Conservation (phyloP, 306 rosid species). For the Trichosanthes cucumerina region DNA sequence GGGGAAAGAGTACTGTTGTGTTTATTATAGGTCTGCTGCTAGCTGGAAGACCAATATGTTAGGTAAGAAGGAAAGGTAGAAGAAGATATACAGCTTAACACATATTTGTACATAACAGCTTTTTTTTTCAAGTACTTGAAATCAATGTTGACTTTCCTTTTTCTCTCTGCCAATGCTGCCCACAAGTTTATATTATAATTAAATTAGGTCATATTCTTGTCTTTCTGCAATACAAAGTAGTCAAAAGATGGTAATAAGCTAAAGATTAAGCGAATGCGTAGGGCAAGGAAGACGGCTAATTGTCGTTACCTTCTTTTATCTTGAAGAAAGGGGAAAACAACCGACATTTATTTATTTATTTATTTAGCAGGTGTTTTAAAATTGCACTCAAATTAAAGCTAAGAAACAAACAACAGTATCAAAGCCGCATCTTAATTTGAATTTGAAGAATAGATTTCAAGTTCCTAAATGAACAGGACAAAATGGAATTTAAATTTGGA, state of each 20-base stretch:
- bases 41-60: conserved; percentile 2
- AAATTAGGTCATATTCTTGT: not conserved
- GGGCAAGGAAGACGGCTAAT: conserved; percentile 12
- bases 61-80: too few relatives aligned
- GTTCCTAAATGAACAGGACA: too few relatives aligned
- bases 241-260: not conserved
- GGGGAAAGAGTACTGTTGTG: not conserved
- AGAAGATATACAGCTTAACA: too few relatives aligned
- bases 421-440: not conserved
- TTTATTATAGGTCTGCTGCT: not conserved
- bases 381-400: not conserved
- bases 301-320: conserved; percentile 13
- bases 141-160: conserved; percentile 2
- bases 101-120: conserved; percentile 12
- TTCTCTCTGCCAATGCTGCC: not conserved
- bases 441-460: too few relatives aligned
- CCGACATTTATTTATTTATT: too few relatives aligned
- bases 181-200: not conserved
- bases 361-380: not conserved
- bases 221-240: not conserved
- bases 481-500: too few relatives aligned
- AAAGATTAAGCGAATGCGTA: not conserved
- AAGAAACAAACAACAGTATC: not conserved
- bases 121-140: not conserved
- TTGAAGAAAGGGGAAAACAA: conserved; percentile 2